Conservation (phyloP, 441 rosid genomes). For the Populus hybrid region DNA sequence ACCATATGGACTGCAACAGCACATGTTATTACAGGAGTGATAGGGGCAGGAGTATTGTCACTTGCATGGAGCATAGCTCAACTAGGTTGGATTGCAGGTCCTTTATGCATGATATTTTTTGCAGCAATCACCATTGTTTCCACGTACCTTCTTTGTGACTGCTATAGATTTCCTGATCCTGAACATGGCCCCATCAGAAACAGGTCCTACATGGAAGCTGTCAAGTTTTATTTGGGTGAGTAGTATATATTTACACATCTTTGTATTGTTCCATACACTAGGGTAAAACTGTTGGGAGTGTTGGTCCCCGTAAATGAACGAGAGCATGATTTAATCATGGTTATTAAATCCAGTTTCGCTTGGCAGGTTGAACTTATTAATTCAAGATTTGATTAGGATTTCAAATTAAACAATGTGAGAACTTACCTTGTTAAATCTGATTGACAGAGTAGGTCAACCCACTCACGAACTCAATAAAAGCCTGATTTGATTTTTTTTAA, state of each 20-base stretch:
- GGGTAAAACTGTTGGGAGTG: neutral
- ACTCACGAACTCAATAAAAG: no score
- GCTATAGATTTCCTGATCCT: neutral
- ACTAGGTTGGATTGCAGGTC: neutral
- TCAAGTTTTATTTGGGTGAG: neutral
- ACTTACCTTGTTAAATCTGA: no score
- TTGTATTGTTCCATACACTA: neutral
- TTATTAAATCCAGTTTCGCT: no score
- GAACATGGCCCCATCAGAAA: neutral
- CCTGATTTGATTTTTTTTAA: no score
- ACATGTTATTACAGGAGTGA: neutral
- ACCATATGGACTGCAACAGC: neutral
- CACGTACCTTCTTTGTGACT: conserved; percentile 15
- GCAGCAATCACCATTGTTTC: conserved; percentile 20
- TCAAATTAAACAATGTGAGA: no score
- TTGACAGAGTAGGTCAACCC: no score
- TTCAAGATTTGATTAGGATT: no score
- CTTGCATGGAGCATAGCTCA: neutral
- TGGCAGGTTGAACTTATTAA: no score
- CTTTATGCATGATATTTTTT: conserved; percentile 19
- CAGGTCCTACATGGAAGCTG: neutral
- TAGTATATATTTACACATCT: neutral
- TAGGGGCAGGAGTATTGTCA: neutral
- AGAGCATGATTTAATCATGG: neutral
- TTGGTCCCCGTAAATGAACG: neutral